These are phyloP conservation scores for Sordariomycetes sp. DNA, from an alignment of 2,329 filamentous ascomycete species.

Conservation along the genomic window DNA sequence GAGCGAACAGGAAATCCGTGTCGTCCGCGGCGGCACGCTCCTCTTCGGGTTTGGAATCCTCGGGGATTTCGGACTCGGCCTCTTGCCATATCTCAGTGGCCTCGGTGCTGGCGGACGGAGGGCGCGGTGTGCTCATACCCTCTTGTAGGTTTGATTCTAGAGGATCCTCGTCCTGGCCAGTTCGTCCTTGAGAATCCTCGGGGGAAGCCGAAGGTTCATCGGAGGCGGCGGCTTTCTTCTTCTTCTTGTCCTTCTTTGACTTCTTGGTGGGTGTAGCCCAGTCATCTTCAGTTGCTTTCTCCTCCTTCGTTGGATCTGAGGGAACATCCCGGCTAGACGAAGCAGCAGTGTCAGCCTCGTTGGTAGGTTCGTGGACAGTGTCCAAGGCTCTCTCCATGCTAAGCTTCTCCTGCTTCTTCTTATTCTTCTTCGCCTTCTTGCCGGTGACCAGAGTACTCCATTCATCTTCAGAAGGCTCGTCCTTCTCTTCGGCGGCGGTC, in stretches of 20 bases:
- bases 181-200: no score
- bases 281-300: neutral
- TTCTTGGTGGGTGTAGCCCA: conserved; percentile 9
- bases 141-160: conserved; percentile 1
- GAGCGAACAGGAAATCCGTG: conserved; percentile 1
- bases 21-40: conserved; percentile 3
- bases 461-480: neutral
- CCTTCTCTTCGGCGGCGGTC: neutral
- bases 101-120: neutral
- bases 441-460: conserved; percentile 6
- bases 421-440: conserved; percentile 7
- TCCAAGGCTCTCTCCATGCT: no score
- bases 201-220: conserved; percentile 1
- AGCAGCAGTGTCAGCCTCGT: neutral
- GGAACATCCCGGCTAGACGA: no score
- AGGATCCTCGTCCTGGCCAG: neutral
- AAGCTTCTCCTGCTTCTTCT: conserved; percentile 6
- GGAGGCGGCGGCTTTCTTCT: neutral
- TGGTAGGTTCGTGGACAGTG: no score
- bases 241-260: conserved; percentile 12
- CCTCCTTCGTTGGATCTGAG: neutral
- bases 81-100: neutral
- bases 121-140: neutral
- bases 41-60: neutral
- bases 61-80: neutral